A percentile compares a stretch with the other conserved stretches of the same genome.
phyloP scores from a whole-genome alignment of 352 stramenopile genomes.

The Phytophthora pisi region DNA sequence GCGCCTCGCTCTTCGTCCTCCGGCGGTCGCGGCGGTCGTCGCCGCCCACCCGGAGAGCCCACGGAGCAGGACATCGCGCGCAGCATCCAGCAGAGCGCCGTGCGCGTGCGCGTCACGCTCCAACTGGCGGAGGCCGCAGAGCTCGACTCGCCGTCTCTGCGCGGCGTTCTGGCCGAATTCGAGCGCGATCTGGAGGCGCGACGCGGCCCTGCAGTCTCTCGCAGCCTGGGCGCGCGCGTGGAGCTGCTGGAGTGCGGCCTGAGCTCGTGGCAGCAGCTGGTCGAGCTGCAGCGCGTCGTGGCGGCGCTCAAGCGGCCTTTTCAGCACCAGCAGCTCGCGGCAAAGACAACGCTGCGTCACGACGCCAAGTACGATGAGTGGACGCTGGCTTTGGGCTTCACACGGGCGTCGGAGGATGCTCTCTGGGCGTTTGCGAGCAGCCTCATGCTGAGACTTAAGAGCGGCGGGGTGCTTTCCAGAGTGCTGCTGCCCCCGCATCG shows the following conservation, averaged over 20 bases:
- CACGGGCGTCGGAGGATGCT: conserved; percentile 35
- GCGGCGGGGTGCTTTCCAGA: conserved; percentile 40
- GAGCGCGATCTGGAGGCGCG: conserved; percentile 9
- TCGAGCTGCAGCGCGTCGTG: conserved; percentile 54
- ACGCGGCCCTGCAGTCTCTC: not conserved
- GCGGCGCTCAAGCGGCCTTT: conserved; percentile 34
- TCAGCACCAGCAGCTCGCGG: conserved; percentile 19
- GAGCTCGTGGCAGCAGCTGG: conserved; percentile 51
- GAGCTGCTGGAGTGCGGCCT: conserved; percentile 55
- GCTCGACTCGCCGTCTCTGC: conserved; percentile 4
- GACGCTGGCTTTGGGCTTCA: conserved; percentile 44
- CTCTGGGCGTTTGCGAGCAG: conserved; percentile 54
- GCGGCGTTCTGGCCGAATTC: conserved; percentile 15
- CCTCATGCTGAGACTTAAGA: conserved; percentile 52
- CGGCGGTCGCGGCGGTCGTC: conserved; percentile 9
- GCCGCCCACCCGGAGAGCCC: conserved; percentile 18
- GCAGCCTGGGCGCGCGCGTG: conserved; percentile 25
- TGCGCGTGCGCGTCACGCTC: conserved; percentile 36
- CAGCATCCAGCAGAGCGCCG: conserved; percentile 30
- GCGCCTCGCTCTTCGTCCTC: conserved; percentile 8
- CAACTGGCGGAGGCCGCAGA: conserved; percentile 14
- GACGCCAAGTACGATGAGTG: conserved; percentile 33
- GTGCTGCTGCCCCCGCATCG: conserved; percentile 29
- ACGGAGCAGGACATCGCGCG: conserved; percentile 34
- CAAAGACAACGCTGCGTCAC: conserved; percentile 27